Percentiles rank a stretch among this genome's conserved stretches.
phyloP scores from a whole-genome alignment of 768 basidiomycete genomes.

The Stropharia rugosoannulata region DNA sequence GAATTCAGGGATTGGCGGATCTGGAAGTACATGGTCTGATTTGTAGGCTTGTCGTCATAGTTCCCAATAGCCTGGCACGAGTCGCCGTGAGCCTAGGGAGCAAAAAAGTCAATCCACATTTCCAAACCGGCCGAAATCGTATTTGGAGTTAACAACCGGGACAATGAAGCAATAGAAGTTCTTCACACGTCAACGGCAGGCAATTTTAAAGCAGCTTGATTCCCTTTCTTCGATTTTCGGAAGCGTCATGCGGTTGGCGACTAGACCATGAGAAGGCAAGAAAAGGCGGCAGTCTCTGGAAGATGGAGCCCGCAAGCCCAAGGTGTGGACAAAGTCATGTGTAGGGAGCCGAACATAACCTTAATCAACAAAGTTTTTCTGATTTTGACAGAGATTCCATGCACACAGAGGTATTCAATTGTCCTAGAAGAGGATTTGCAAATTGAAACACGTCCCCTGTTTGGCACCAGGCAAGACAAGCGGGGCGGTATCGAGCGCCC shows the following conservation, averaged over 20 bases:
- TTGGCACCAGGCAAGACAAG: conserved; percentile 17
- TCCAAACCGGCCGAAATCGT: conserved; percentile 6
- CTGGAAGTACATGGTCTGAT: conserved; percentile 37
- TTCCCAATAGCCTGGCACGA: too few species aligned
- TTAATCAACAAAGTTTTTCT: background rate
- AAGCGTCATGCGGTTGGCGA: conserved; percentile 12
- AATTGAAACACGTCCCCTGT: too few species aligned
- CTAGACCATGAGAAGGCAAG: conserved; percentile 4
- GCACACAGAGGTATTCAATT: too few species aligned
- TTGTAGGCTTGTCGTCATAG: conserved; percentile 33
- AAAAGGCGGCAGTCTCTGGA: conserved; percentile 11
- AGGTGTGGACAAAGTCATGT: conserved; percentile 10
- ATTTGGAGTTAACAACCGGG: conserved; percentile 9
- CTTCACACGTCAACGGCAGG: conserved; percentile 18
- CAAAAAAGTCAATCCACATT: background rate
- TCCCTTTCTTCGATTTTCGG: conserved; percentile 11
- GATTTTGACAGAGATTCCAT: too few species aligned
- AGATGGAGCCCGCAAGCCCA: background rate
- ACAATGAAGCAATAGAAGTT: conserved; percentile 19
- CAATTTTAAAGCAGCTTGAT: conserved; percentile 8
- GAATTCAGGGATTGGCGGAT: conserved; percentile 40
- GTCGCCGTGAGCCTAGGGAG: too few species aligned
- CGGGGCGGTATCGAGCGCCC: conserved; percentile 23
- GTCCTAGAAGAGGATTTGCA: too few species aligned
- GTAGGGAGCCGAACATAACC: conserved; percentile 11